These are phyloP conservation scores for Jamesozyma hellenica DNA, from an alignment of 805 yeast species.

Conservation along the genomic window DNA sequence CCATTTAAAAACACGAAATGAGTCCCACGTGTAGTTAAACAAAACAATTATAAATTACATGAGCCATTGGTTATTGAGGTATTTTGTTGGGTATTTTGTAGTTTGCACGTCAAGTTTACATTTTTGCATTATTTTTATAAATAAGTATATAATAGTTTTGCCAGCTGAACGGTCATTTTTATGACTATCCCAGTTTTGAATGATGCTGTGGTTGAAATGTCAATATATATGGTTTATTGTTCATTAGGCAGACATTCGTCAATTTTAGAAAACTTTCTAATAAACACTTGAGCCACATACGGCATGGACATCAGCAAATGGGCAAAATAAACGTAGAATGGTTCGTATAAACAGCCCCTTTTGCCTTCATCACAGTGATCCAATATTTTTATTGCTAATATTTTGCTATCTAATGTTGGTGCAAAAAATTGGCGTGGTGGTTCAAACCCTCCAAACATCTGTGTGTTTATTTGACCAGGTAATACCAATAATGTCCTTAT, in stretches of 20 bases:
- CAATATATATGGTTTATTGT: neutral
- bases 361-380: conserved; percentile 49
- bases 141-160: no score
- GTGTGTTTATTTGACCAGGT: conserved; percentile 77
- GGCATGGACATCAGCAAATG: conserved; percentile 66
- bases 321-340: conserved; percentile 61
- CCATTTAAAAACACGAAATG: no score
- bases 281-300: conserved; percentile 35
- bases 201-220: no score
- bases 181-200: no score
- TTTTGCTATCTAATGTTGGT: conserved; percentile 55
- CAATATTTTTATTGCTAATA: conserved; percentile 49
- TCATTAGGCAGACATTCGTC: conserved; percentile 38
- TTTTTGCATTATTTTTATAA: no score
- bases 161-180: no score
- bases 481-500: conserved; percentile 64
- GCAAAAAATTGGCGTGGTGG: conserved; percentile 73
- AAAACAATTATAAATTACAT: no score
- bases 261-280: conserved; percentile 53
- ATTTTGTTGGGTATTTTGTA: no score
- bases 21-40: no score
- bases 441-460: conserved; percentile 61
- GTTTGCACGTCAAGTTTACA: no score
- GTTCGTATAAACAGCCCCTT: conserved; percentile 60
- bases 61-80: no score